phyloP scores from a whole-genome alignment of 192 early-diverging fungal species.

The Coemansia sp. region DNA sequence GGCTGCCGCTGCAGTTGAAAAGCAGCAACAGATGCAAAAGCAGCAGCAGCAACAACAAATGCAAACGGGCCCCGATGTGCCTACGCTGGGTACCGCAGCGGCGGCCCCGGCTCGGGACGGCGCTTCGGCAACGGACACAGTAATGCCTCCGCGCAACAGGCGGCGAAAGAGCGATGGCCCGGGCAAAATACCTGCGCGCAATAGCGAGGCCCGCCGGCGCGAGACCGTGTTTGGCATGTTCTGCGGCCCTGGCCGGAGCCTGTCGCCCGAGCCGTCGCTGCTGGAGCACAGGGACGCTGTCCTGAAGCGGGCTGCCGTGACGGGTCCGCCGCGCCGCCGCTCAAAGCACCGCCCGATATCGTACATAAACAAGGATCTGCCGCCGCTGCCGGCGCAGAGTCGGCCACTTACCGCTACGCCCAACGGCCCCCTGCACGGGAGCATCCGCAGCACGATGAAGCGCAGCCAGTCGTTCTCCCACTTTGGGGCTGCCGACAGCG shows the following conservation, averaged over 20 bases:
- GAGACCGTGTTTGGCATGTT: slow-evolving; percentile 43
- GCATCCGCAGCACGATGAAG: slow-evolving; percentile 9
- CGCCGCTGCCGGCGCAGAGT: slow-evolving; percentile 7
- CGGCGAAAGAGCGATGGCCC: slow-evolving; percentile 7
- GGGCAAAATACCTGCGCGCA: background rate
- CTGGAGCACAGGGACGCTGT: background rate
- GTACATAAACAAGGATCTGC: slow-evolving; percentile 29
- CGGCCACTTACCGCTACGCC: background rate
- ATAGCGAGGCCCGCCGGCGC: slow-evolving; percentile 17
- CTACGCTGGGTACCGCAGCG: slow-evolving; percentile 4
- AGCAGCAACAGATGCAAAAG: background rate
- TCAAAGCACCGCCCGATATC: background rate
- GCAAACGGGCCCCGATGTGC: slow-evolving; percentile 2
- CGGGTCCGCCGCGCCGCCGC: background rate
- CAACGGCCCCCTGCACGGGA: background rate
- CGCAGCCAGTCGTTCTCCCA: slow-evolving; percentile 38
- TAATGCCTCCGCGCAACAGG: slow-evolving; percentile 8
- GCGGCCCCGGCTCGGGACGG: background rate
- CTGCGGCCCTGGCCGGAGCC: slow-evolving; percentile 2
- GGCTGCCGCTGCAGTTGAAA: background rate
- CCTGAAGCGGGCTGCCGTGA: background rate
- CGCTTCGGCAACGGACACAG: background rate
- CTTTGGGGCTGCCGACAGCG: slow-evolving; percentile 1
- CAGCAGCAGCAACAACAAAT: background rate
- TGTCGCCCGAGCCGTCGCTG: background rate